Percentiles rank a stretch among this genome's conserved stretches.
Conservation (phyloP, 768 basidiomycete genomes). For the Rhodosporidiobolus sp. region DNA sequence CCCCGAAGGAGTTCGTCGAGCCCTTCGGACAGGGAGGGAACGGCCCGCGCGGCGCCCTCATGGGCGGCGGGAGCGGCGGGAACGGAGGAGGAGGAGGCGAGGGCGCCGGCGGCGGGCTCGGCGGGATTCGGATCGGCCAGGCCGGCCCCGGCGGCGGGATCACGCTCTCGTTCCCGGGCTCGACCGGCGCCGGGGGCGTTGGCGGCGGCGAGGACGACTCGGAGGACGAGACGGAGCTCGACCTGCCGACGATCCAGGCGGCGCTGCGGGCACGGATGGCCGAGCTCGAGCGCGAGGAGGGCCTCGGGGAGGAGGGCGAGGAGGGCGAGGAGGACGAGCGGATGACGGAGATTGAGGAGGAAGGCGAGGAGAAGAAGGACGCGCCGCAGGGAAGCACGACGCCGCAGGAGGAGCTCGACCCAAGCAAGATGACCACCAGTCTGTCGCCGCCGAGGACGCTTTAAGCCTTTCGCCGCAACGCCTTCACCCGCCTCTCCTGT, state of each 20-base stretch:
- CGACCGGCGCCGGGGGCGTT: neutral
- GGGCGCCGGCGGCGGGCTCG: neutral
- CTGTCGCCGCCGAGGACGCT: neutral
- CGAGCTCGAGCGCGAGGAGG: constrained; percentile 57
- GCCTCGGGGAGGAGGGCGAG: constrained; percentile 49
- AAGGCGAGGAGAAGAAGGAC: constrained; percentile 61
- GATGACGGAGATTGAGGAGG: constrained; percentile 56
- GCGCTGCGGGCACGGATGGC: constrained; percentile 45
- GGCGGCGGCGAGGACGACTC: constrained; percentile 29
- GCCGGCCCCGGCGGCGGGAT: constrained; percentile 10
- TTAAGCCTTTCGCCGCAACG: neutral
- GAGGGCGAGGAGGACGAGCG: constrained; percentile 50
- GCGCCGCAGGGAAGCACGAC: neutral
- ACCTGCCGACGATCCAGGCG: constrained; percentile 39
- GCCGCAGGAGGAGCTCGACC: neutral
- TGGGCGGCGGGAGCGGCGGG: constrained; percentile 28
- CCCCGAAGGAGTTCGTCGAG: constrained; percentile 71
- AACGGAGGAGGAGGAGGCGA: constrained; percentile 3
- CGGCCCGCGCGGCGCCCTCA: constrained; percentile 28
- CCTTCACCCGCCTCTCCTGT: neutral
- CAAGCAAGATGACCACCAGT: constrained; percentile 59
- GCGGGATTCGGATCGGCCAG: constrained; percentile 17
- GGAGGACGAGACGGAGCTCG: constrained; percentile 42
- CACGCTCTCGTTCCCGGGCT: constrained; percentile 2
- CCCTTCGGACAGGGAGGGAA: constrained; percentile 51